Evolutionary conservation across 2,329 filamentous ascomycete genomes (phyloP).

Genomic region (Botrytis fabae): DNA sequence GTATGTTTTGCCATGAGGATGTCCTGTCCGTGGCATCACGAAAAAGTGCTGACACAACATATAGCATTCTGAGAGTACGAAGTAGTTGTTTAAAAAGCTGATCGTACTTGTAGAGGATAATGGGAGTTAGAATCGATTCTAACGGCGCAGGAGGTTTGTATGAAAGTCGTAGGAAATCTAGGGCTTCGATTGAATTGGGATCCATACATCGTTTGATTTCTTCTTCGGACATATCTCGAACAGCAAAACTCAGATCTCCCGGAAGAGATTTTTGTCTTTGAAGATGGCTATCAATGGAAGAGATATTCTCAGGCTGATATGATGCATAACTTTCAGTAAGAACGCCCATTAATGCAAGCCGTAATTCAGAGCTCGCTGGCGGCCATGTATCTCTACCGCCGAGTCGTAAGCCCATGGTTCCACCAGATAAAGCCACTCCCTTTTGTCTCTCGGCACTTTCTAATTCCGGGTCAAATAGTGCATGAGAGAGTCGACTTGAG

Average conservation of each 20-base stretch:
- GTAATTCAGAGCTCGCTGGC: conserved; percentile 89
- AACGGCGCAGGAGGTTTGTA: conserved; percentile 77
- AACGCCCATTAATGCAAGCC: conserved; percentile 83
- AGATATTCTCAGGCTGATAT: conserved; percentile 29
- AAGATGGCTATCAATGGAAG: conserved; percentile 40
- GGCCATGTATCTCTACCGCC: conserved; percentile 86
- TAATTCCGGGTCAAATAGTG: conserved; percentile 81
- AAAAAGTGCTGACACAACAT: conserved; percentile 67
- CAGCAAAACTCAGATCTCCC: conserved; percentile 75
- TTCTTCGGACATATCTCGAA: conserved; percentile 74
- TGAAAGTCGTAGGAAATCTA: conserved; percentile 89
- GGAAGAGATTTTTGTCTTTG: conserved; percentile 50
- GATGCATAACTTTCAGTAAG: conserved; percentile 70
- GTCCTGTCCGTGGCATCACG: conserved; percentile 52
- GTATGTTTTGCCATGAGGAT: conserved; percentile 32
- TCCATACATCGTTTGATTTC: conserved; percentile 85
- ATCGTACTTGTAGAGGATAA: conserved; percentile 78
- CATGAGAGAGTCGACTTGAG: conserved; percentile 73
- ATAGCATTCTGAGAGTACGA: conserved; percentile 75
- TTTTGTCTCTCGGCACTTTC: conserved; percentile 73
- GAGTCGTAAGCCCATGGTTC: conserved; percentile 78
- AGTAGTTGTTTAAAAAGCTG: conserved; percentile 78
- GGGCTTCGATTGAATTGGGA: conserved; percentile 75
- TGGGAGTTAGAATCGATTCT: conserved; percentile 69
- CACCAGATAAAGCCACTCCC: conserved; percentile 67